Conservation (phyloP, 441 rosid species). For the Euphorbia celastroides region DNA sequence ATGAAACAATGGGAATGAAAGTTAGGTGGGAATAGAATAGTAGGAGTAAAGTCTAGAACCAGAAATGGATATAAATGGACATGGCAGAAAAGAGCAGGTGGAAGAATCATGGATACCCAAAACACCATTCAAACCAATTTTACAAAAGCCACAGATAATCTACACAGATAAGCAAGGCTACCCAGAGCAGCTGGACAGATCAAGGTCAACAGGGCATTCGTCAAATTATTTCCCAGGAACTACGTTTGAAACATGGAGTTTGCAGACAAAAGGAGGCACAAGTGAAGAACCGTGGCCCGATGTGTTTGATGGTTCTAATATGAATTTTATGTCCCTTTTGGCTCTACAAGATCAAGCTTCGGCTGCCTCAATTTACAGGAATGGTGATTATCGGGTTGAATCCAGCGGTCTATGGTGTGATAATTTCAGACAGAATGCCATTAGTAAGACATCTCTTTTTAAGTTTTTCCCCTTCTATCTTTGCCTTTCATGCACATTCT, state of each 20-base stretch:
- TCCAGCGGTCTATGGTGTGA: conserved; percentile 5
- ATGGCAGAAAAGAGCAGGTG: conserved; percentile 20
- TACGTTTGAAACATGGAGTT: conserved; percentile 13
- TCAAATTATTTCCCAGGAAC: conserved; percentile 22
- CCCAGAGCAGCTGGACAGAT: conserved; percentile 17
- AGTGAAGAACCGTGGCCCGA: conserved; percentile 16
- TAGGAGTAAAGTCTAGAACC: background rate
- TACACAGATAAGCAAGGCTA: conserved; percentile 19
- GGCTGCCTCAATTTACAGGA: background rate
- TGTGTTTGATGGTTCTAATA: conserved; percentile 14
- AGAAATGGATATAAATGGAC: conserved; percentile 26
- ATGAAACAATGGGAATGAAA: too few species aligned
- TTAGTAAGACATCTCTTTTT: conserved; percentile 25
- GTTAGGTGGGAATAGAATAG: background rate
- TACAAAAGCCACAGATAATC: too few species aligned
- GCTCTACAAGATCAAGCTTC: conserved; percentile 54
- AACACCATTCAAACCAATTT: conserved; percentile 28
- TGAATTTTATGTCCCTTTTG: conserved; percentile 40
- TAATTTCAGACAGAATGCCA: conserved; percentile 13
- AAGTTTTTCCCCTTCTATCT: background rate
- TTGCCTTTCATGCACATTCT: background rate
- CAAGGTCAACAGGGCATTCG: conserved; percentile 26
- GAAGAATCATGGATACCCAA: conserved; percentile 41
- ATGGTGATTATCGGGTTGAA: conserved; percentile 4
- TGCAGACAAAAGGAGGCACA: background rate